Base-by-base conservation (phyloP, 164 flowering plant species). In the Cinnamomum chago region DNA sequence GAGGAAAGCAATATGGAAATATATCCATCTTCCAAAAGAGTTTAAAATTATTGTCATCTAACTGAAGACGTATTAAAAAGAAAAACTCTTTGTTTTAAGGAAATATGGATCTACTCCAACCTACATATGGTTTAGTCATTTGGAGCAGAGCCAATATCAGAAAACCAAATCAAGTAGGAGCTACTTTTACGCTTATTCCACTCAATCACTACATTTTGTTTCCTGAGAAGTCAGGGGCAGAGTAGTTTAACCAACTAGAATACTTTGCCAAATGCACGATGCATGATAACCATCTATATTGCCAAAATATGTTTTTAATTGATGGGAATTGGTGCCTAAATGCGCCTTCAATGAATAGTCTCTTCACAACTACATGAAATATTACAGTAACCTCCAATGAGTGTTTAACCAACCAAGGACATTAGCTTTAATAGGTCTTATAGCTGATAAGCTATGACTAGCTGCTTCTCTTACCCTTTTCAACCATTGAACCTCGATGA, bases 401-500 rank as follows among this genome's bases (percentile, higher is more conserved):
- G 30, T 3, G 64, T 15, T 17, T 27, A 66, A 30, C 30, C 22
- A 28, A 14, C 18, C 22, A 28, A 25, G 28, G 35, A 30, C 33
- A 20, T 13, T 17, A 27, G 5, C 20, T 30, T 17, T 7, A 15
- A 28, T 30, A 5, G 47, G n/a, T 20, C 23, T 12, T 35, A 7
- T 35, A 7, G 17, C 9, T 18, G 18, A 11, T 30, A 28, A 15
- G 47, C 17, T 25, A 13, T 5, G 5, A 30, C 28, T 15, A 3
- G 14, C 35, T 17, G 33, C 35, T 20, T 35, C n/a, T 52, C 30
- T 22, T 70, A 85, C 90, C 90, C 80, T 81, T 77, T 72, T 86
- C 88, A 60, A 86, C 83, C 68, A 87, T 73, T 51, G 80, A 81
- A 24, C 90, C 90, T 72, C 28, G 66, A 62, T 84, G 76, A 62